Evolutionary conservation across 225 moss, liverwort and hornwort genomes (phyloP).

Genomic region (Bryoerythrophyllum caledonicum): DNA sequence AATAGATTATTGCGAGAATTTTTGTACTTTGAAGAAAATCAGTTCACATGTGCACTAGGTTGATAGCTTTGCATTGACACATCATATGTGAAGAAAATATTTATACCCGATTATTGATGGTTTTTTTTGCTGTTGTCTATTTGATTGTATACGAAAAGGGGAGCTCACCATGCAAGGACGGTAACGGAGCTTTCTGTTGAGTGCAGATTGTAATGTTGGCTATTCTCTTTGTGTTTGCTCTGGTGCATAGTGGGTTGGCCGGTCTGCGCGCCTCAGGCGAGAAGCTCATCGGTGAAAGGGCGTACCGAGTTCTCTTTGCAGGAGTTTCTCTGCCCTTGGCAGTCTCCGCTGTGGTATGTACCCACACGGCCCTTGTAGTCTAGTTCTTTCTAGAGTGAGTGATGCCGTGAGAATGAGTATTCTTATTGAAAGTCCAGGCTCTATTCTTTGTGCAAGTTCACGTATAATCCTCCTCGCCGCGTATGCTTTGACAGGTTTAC

Average conservation of each 20-base stretch:
- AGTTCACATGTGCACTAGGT: too few relatives aligned
- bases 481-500: slow-evolving; percentile 59
- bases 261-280: slow-evolving; percentile 77
- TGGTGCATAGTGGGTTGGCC: slow-evolving; percentile 93
- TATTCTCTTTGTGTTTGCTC: slow-evolving; percentile 73
- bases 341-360: slow-evolving; percentile 87
- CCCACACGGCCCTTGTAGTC: neutral
- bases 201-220: slow-evolving; percentile 83
- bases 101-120: too few relatives aligned
- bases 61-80: too few relatives aligned
- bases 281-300: slow-evolving; percentile 82
- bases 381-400: too few relatives aligned
- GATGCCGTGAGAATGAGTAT: too few relatives aligned
- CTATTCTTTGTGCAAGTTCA: too few relatives aligned
- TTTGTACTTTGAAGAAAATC: too few relatives aligned
- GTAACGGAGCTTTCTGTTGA: neutral
- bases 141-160: too few relatives aligned
- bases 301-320: slow-evolving; percentile 85
- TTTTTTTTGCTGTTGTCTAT: too few relatives aligned
- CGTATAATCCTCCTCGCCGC: neutral
- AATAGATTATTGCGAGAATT: too few relatives aligned
- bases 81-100: too few relatives aligned
- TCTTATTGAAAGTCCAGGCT: too few relatives aligned
- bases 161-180: neutral
- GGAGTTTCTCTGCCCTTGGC: slow-evolving; percentile 81